Conservation (phyloP, 441 rosid genomes). For the Pelargonium australe region DNA sequence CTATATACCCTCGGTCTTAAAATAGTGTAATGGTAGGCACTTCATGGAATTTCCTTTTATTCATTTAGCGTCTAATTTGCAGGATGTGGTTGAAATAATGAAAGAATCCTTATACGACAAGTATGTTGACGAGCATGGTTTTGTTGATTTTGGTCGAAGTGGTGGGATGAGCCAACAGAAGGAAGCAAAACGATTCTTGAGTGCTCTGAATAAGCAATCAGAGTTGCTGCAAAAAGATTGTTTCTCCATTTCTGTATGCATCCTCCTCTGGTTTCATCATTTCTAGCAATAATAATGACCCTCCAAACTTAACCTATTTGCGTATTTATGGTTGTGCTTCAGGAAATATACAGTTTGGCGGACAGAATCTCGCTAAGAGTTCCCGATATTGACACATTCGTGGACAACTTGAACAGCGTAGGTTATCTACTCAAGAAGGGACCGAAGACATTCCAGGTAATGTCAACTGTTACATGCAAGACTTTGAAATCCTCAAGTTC, state of each 20-base stretch:
- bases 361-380: conserved; percentile 87
- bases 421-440: conserved; percentile 93
- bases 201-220: conserved; percentile 87
- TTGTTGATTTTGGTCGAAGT: conserved; percentile 87
- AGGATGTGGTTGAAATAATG: conserved; percentile 99
- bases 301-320: conserved; percentile 8
- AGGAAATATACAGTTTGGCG: conserved; percentile 96
- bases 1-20: neutral
- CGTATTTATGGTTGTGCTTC: conserved; percentile 20
- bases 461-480: neutral
- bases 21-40: neutral
- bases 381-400: conserved; percentile 84
- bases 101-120: conserved; percentile 87
- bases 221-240: conserved; percentile 87
- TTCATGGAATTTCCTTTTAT: conserved; percentile 5
- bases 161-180: conserved; percentile 99
- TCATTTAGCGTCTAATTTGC: conserved; percentile 23
- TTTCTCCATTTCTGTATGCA: conserved; percentile 73
- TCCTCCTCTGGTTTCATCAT: conserved; percentile 17
- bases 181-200: conserved; percentile 89
- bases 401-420: conserved; percentile 80
- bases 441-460: conserved; percentile 90
- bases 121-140: conserved; percentile 88
- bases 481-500: conserved; percentile 8
- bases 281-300: conserved; percentile 11